phyloP scores from a whole-genome alignment of 495 filamentous ascomycete genomes.

The Aspergillus indologenus region DNA sequence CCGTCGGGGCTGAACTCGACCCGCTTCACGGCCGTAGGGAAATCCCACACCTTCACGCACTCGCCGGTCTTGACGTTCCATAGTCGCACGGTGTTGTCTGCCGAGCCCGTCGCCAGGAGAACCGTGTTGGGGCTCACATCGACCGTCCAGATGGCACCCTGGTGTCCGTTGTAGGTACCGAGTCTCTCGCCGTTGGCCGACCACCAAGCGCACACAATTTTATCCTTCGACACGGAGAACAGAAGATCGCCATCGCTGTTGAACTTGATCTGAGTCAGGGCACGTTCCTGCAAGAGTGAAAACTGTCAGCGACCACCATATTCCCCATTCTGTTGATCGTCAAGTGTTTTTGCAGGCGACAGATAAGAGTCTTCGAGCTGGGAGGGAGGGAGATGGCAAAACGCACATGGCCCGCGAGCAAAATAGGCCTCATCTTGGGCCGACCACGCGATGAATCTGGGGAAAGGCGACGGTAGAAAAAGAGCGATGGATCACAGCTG shows the following conservation, averaged over 20 bases:
- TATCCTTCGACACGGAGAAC: slow-evolving; percentile 97
- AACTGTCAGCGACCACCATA: slow-evolving; percentile 22
- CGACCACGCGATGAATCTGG: slow-evolving; percentile 19
- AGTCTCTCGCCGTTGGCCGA: slow-evolving; percentile 91
- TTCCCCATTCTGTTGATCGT: slow-evolving; percentile 4
- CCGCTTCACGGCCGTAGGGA: slow-evolving; percentile 90
- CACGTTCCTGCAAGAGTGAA: slow-evolving; percentile 65
- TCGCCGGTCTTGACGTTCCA: slow-evolving; percentile 96
- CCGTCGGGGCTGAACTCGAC: slow-evolving; percentile 96
- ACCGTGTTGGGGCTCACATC: slow-evolving; percentile 94
- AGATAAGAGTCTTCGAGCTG: slow-evolving; percentile 14
- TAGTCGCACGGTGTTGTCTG: slow-evolving; percentile 95
- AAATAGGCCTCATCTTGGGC: slow-evolving; percentile 82
- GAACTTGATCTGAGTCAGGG: slow-evolving; percentile 97
- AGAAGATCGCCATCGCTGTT: slow-evolving; percentile 95
- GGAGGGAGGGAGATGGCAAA: slow-evolving; percentile 16
- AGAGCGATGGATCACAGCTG: slow-evolving; percentile 21
- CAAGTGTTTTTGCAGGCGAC: background rate
- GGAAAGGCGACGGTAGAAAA: slow-evolving; percentile 12
- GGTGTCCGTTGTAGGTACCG: slow-evolving; percentile 94
- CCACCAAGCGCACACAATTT: slow-evolving; percentile 93
- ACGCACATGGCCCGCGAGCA: slow-evolving; percentile 87
- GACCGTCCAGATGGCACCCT: slow-evolving; percentile 97
- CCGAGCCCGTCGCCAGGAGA: slow-evolving; percentile 89
- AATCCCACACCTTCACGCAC: slow-evolving; percentile 93